Evolutionary conservation across 257 asterid genomes (phyloP), one percentile per base, ranked within the genome.

Genomic region (Datura wrightii): DNA sequence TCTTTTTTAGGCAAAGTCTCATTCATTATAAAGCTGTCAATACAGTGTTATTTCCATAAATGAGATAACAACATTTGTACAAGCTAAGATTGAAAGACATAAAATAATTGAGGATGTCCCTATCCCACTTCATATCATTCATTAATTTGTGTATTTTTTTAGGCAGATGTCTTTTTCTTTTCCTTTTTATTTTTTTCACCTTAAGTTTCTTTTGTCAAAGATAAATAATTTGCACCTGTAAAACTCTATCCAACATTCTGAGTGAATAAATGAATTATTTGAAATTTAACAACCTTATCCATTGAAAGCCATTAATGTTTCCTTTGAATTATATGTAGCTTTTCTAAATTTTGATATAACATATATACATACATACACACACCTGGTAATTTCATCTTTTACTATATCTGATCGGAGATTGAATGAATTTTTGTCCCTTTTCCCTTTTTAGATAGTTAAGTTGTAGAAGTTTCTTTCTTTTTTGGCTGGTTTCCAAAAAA

Each of bases 151-250:
- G 36, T 74, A 2, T 72, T 14, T 86, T 7, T 37, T 62, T 31
- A 5, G 34, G 76, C 39, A 63, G 13, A 24, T 34, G 67, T 66
- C 84, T 76, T 65, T 82, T 55, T 19, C 18, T 59, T 58, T 53
- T 39, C n/a, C 42, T 15, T 59, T 37, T 14, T 58, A 31, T 41
- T 34, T 19, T n/a, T 55, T 24, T 24, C 31, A 24, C 31, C 1
- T 24, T 24, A 24, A 24, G 81, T 39, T 36, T n/a, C 53, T 24
- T 36, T 66, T 79, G 72, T 79, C 69, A 78, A 78, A 85, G 63
- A 83, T 85, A 54, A 37, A 65, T 19, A 13, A 11, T 24, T 41
- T 76, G 50, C 1, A 50, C 62, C 42, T 74, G 18, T 24, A 74
- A 74, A 74, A 48, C 6, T 50, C 80, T n/a, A 63, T 63, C 70